A percentile compares a stretch with the other conserved stretches of the same genome.
phyloP scores from a whole-genome alignment of 805 yeast genomes.

The Nakazawaea ishiwadae region DNA sequence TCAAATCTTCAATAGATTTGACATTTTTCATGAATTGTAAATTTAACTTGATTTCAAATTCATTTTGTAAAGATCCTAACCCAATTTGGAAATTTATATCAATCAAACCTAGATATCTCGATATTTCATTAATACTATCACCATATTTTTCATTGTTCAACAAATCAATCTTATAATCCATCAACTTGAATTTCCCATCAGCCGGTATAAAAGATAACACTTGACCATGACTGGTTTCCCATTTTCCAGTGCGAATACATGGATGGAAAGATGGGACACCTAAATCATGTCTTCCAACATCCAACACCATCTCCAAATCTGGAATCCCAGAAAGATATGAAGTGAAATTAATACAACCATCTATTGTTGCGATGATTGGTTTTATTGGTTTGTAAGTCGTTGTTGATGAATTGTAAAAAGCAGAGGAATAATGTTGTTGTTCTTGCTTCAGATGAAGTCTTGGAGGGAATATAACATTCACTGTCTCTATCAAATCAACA shows the following conservation, averaged over 20 bases:
- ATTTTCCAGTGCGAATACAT: slow-evolving; percentile 53
- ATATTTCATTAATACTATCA: slow-evolving; percentile 19
- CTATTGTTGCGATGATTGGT: slow-evolving; percentile 49
- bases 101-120: slow-evolving; percentile 43
- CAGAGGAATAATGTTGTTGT: slow-evolving; percentile 16
- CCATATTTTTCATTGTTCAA: slow-evolving; percentile 20
- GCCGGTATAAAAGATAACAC: slow-evolving; percentile 76
- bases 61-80: slow-evolving; percentile 47
- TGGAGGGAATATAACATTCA: slow-evolving; percentile 46
- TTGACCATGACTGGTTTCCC: slow-evolving; percentile 40
- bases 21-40: slow-evolving; percentile 41
- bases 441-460: background rate
- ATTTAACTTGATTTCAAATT: slow-evolving; percentile 57
- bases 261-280: slow-evolving; percentile 65
- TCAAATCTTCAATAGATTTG: slow-evolving; percentile 42
- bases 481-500: slow-evolving; percentile 71
- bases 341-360: slow-evolving; percentile 60
- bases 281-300: slow-evolving; percentile 40
- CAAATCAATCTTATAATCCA: slow-evolving; percentile 60
- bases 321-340: slow-evolving; percentile 80
- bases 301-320: slow-evolving; percentile 53
- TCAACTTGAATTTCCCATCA: slow-evolving; percentile 66
- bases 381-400: slow-evolving; percentile 19
- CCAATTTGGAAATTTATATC: slow-evolving; percentile 49
- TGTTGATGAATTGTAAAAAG: slow-evolving; percentile 18